These are phyloP conservation scores for Yamadazyma sp. DNA, from an alignment of 805 yeast genomes.

Conservation along the genomic window DNA sequence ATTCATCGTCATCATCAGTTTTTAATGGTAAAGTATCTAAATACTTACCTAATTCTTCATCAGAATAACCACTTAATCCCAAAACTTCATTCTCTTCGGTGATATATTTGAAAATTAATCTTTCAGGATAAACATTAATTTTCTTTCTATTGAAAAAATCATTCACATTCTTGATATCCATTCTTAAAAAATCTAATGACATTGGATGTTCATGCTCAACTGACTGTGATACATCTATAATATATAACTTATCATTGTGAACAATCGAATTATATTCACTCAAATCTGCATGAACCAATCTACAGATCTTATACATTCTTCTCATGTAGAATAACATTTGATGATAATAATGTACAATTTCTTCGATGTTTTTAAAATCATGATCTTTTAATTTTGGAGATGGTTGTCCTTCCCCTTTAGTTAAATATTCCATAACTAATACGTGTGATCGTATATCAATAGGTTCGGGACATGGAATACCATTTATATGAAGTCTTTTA, in stretches of 20 bases:
- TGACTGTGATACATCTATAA: constrained; percentile 95
- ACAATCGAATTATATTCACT: constrained; percentile 92
- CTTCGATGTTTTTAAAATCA: constrained; percentile 63
- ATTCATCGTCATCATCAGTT: constrained; percentile 53
- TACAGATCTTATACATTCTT: constrained; percentile 80
- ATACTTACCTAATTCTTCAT: constrained; percentile 37
- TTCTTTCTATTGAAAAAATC: constrained; percentile 74
- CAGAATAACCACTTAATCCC: constrained; percentile 37
- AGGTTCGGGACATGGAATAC: constrained; percentile 94
- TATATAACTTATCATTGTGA: constrained; percentile 72
- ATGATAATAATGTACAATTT: constrained; percentile 64
- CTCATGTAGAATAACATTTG: constrained; percentile 84
- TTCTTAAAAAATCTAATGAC: constrained; percentile 89
- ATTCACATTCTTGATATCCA: constrained; percentile 96
- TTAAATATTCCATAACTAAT: constrained; percentile 87
- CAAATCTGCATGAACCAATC: constrained; percentile 93
- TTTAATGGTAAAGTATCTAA: constrained; percentile 58
- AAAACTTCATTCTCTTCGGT: constrained; percentile 46
- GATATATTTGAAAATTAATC: constrained; percentile 75
- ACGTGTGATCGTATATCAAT: constrained; percentile 86
- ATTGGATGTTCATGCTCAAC: constrained; percentile 98
- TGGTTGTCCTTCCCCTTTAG: constrained; percentile 80
- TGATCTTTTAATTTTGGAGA: constrained; percentile 89
- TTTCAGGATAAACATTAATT: constrained; percentile 77
- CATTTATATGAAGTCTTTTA: constrained; percentile 72